Conservation (phyloP, 1,284 basidiomycete species). For the Ceratorhiza oryzae-sativae region DNA sequence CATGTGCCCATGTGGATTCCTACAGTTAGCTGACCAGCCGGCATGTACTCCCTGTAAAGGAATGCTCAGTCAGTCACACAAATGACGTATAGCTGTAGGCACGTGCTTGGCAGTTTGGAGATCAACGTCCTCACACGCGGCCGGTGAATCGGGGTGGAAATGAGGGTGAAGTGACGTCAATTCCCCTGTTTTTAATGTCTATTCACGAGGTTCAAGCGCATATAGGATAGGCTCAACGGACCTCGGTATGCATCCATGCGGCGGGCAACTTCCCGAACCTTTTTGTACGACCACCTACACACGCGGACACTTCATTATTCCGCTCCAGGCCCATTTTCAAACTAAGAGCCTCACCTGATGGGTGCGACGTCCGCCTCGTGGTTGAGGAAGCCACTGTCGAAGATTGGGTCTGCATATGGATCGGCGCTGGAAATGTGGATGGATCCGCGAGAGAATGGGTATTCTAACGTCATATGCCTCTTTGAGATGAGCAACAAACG, state of each 20-base stretch:
- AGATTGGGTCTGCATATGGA: slow-evolving; percentile 69
- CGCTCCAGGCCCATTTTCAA: background rate
- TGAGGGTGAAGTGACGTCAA: slow-evolving; percentile 74
- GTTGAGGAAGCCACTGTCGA: slow-evolving; percentile 78
- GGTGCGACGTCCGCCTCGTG: slow-evolving; percentile 78
- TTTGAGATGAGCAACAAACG: background rate
- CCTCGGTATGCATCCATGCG: slow-evolving; percentile 66
- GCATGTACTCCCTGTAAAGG: slow-evolving; percentile 26
- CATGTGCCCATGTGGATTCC: slow-evolving; percentile 76
- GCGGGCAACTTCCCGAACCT: slow-evolving; percentile 71
- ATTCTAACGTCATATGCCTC: slow-evolving; percentile 3
- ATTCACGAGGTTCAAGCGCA: background rate
- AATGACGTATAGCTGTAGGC: background rate
- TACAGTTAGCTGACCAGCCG: slow-evolving; percentile 58
- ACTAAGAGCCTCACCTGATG: slow-evolving; percentile 53
- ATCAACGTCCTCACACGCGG: slow-evolving; percentile 67
- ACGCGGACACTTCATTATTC: background rate
- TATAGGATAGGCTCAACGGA: background rate
- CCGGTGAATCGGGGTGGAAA: slow-evolving; percentile 73
- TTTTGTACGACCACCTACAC: slow-evolving; percentile 69
- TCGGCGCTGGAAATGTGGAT: slow-evolving; percentile 68
- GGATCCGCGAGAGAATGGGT: slow-evolving; percentile 37
- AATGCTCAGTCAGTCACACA: background rate
- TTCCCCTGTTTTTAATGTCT: slow-evolving; percentile 56
- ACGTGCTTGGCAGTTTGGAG: slow-evolving; percentile 71